These are phyloP conservation scores for Hypomyces rosellus DNA, from an alignment of 2,329 filamentous ascomycete species.

Conservation along the genomic window DNA sequence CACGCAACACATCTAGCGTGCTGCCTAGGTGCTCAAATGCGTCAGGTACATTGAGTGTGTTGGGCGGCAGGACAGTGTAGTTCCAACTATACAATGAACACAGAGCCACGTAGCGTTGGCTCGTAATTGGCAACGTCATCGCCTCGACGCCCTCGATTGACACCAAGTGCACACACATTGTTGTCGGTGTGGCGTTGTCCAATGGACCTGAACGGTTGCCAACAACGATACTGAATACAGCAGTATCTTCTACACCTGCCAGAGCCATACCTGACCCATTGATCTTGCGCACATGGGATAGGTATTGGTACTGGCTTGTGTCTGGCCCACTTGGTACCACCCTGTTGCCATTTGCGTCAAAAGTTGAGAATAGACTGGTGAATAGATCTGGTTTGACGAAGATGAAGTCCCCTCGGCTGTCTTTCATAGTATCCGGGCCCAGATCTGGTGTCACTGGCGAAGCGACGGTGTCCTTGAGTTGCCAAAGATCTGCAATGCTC, in stretches of 20 bases:
- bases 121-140: constrained; percentile 17
- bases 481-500: constrained; percentile 10
- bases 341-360: not conserved
- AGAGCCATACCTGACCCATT: constrained; percentile 32
- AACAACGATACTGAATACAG: constrained; percentile 30
- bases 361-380: constrained; percentile 18
- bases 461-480: not conserved
- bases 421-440: constrained; percentile 1
- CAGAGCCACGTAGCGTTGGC: constrained; percentile 23
- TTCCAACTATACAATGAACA: constrained; percentile 35
- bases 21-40: constrained; percentile 23
- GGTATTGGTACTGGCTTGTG: constrained; percentile 21
- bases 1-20: constrained; percentile 10
- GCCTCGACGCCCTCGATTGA: constrained; percentile 30
- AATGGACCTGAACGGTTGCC: constrained; percentile 27
- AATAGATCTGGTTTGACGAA: constrained; percentile 23
- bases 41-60: constrained; percentile 27
- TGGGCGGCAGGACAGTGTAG: constrained; percentile 30
- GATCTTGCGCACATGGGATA: constrained; percentile 36
- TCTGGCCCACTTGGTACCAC: constrained; percentile 7
- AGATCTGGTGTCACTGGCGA: constrained; percentile 1
- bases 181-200: constrained; percentile 18
- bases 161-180: constrained; percentile 31
- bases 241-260: constrained; percentile 27
- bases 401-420: constrained; percentile 21